Evolutionary conservation across 2,329 filamentous ascomycete genomes (phyloP).

Genomic region (Nemania sp.): DNA sequence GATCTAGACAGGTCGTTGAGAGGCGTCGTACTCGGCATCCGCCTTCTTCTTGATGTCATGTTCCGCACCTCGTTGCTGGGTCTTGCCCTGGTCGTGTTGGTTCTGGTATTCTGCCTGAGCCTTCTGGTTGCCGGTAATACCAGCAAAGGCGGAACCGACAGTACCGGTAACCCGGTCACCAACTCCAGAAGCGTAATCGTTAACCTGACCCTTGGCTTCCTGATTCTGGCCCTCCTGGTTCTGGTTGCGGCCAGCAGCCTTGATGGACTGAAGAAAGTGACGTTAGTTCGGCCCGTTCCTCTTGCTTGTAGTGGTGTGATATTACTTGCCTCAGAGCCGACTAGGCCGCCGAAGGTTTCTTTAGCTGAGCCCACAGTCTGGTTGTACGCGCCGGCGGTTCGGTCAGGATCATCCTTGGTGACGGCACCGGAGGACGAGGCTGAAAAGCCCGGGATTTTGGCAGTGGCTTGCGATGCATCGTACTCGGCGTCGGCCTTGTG

Average conservation of each 20-base stretch:
- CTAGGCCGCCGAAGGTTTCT: constrained; percentile 74
- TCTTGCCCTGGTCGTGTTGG: constrained; percentile 82
- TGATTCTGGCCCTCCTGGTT: constrained; percentile 79
- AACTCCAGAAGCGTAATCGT: constrained; percentile 71
- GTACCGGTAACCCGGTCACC: constrained; percentile 70
- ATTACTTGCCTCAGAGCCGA: constrained; percentile 69
- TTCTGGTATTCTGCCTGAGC: constrained; percentile 68
- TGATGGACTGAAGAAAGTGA: constrained; percentile 57
- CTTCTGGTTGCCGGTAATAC: constrained; percentile 70
- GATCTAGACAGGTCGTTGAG: constrained; percentile 22
- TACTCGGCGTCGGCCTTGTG: constrained; percentile 68
- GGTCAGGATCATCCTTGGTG: constrained; percentile 73
- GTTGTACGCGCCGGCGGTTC: constrained; percentile 76
- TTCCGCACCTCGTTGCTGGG: constrained; percentile 81
- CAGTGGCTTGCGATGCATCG: constrained; percentile 74
- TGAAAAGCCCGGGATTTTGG: constrained; percentile 73
- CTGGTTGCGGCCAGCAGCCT: constrained; percentile 74
- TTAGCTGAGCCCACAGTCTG: constrained; percentile 88
- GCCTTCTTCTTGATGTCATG: constrained; percentile 76
- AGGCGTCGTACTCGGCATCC: constrained; percentile 46
- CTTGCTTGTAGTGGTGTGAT: no score
- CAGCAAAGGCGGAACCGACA: constrained; percentile 72
- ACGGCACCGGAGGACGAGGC: constrained; percentile 72
- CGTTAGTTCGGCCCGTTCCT: background rate
- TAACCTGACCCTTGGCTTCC: constrained; percentile 82